Conservation (phyloP, 2,329 filamentous ascomycete genomes). For the Fusarium domesticum region DNA sequence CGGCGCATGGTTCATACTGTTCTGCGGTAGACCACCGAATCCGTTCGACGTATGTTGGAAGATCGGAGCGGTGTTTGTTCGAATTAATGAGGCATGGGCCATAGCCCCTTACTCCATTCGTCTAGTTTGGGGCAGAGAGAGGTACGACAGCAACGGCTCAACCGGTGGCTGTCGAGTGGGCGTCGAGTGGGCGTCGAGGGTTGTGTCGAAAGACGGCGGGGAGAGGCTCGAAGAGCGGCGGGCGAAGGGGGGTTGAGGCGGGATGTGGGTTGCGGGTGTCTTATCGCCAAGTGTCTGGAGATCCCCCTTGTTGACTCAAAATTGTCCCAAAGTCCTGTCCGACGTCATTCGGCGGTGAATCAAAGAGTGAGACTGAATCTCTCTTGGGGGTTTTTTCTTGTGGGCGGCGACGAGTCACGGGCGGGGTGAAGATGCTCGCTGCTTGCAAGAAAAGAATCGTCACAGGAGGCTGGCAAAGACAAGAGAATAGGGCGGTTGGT, state of each 20-base stretch:
- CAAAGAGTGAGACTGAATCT: constrained; percentile 10
- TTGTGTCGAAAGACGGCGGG: not conserved
- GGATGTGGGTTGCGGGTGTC: constrained; percentile 7
- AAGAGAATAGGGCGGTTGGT: not conserved
- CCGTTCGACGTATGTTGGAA: constrained; percentile 49
- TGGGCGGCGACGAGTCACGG: constrained; percentile 8
- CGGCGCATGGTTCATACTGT: constrained; percentile 51
- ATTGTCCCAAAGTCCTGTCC: constrained; percentile 20
- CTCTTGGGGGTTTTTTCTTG: constrained; percentile 5
- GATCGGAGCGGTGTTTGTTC: constrained; percentile 57
- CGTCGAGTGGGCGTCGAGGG: not conserved
- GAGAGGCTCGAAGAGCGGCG: constrained; percentile 3
- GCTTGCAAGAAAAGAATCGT: constrained; percentile 6
- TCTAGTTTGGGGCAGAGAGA: constrained; percentile 8
- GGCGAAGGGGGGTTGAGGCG: constrained; percentile 1
- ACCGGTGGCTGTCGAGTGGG: not conserved
- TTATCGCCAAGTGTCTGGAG: constrained; percentile 8
- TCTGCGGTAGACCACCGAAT: constrained; percentile 43
- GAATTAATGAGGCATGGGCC: constrained; percentile 58
- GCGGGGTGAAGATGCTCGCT: constrained; percentile 18
- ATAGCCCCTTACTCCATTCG: constrained; percentile 49
- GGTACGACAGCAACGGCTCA: not conserved
- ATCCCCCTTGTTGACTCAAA: constrained; percentile 23
- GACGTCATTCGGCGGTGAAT: constrained; percentile 30
- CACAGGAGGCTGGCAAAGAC: constrained; percentile 5